Conservation (phyloP, 768 basidiomycete species). For the Tephrocybe sp. region DNA sequence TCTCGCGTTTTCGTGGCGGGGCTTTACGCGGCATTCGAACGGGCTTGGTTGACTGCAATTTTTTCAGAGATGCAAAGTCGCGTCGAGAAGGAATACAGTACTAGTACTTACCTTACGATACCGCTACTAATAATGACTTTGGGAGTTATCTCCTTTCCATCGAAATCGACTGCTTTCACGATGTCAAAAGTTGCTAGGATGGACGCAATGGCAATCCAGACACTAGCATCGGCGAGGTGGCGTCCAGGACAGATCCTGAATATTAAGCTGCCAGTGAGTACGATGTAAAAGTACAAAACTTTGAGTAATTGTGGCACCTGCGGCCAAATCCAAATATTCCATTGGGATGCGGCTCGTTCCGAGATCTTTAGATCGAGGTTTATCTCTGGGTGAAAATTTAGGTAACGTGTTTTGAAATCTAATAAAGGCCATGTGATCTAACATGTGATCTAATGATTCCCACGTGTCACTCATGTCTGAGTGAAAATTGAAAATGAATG, state of each 20-base stretch:
- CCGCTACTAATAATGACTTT: constrained; percentile 29
- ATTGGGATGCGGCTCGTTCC: too few relatives aligned
- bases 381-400: too few relatives aligned
- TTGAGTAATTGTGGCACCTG: background rate
- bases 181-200: constrained; percentile 30
- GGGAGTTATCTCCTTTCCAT: constrained; percentile 33
- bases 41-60: constrained; percentile 4
- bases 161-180: constrained; percentile 26
- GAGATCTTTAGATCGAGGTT: too few relatives aligned
- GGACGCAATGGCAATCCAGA: constrained; percentile 23
- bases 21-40: constrained; percentile 5
- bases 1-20: background rate
- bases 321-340: too few relatives aligned
- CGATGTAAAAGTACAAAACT: too few relatives aligned
- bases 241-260: constrained; percentile 39
- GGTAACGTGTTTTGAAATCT: too few relatives aligned
- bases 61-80: background rate
- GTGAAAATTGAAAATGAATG: too few relatives aligned
- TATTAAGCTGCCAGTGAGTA: background rate
- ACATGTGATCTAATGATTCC: too few relatives aligned
- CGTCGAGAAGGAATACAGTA: background rate
- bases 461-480: too few relatives aligned
- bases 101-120: constrained; percentile 24
- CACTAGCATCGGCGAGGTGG: constrained; percentile 37
- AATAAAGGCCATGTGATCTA: too few relatives aligned